Evolutionary conservation across 1,139 yeast species (phyloP).

Genomic region (Sugiyamaella sp.): DNA sequence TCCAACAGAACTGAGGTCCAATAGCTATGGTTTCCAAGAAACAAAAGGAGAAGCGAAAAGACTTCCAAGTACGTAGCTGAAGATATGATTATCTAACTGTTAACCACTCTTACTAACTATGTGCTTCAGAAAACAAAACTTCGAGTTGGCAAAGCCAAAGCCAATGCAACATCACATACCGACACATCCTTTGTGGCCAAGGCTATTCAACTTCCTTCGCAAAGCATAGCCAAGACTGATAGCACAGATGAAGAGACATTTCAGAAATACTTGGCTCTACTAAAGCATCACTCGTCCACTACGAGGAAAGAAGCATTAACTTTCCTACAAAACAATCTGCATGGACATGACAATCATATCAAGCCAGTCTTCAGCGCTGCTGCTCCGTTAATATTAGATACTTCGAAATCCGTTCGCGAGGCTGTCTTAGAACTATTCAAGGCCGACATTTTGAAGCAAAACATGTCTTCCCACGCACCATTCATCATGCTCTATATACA

Average conservation of each 20-base stretch:
- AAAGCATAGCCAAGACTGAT: constrained; percentile 32
- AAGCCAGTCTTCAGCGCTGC: constrained; percentile 60
- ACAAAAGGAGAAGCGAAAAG: constrained; percentile 70
- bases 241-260: constrained; percentile 34
- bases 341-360: constrained; percentile 42
- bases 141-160: constrained; percentile 82
- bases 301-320: constrained; percentile 75
- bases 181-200: constrained; percentile 86
- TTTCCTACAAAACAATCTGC: constrained; percentile 33
- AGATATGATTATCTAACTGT: neutral
- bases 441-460: constrained; percentile 36
- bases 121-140: constrained; percentile 64
- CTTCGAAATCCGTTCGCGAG: constrained; percentile 63
- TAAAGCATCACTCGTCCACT: constrained; percentile 74
- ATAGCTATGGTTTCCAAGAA: constrained; percentile 45
- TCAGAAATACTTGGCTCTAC: constrained; percentile 55
- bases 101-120: neutral
- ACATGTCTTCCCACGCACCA: constrained; percentile 52
- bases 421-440: constrained; percentile 57
- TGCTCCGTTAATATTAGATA: constrained; percentile 63
- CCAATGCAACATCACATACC: constrained; percentile 72
- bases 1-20: neutral
- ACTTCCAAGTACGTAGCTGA: constrained; percentile 53
- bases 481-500: constrained; percentile 74
- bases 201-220: constrained; percentile 40